These are phyloP conservation scores for Lentinula detonsa DNA, from an alignment of 768 basidiomycete genomes.

Conservation along the genomic window DNA sequence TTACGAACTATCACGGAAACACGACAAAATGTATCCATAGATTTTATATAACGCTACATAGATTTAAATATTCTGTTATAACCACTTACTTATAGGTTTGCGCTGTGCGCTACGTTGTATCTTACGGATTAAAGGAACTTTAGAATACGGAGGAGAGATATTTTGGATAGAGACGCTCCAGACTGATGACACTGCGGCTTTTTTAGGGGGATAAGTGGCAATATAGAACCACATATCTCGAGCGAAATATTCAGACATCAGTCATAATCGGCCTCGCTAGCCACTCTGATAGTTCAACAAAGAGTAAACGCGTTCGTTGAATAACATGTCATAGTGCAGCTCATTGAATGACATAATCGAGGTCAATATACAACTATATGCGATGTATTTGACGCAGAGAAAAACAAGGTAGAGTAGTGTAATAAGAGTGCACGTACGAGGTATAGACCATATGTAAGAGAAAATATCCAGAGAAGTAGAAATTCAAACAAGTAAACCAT, in stretches of 20 bases:
- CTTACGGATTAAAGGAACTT: neutral
- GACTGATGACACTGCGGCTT: no score
- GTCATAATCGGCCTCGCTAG: no score
- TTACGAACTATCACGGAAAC: neutral
- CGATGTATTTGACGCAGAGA: neutral
- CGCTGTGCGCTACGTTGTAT: constrained; percentile 2
- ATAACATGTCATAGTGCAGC: no score
- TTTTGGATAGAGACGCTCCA: no score
- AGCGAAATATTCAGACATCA: no score
- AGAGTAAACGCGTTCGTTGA: no score
- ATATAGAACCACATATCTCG: no score
- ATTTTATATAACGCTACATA: neutral
- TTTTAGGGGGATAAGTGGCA: no score
- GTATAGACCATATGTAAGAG: neutral
- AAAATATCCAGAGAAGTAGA: neutral
- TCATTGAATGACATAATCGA: no score
- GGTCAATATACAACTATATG: neutral
- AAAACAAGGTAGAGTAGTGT: neutral
- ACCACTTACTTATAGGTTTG: neutral
- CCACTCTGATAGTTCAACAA: no score
- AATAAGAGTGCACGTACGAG: neutral
- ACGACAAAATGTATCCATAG: constrained; percentile 2
- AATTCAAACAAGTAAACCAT: neutral
- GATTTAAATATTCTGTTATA: neutral
- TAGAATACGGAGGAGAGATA: neutral